phyloP scores from a whole-genome alignment of 2,329 filamentous ascomycete genomes.

The Hortaea sp. region DNA sequence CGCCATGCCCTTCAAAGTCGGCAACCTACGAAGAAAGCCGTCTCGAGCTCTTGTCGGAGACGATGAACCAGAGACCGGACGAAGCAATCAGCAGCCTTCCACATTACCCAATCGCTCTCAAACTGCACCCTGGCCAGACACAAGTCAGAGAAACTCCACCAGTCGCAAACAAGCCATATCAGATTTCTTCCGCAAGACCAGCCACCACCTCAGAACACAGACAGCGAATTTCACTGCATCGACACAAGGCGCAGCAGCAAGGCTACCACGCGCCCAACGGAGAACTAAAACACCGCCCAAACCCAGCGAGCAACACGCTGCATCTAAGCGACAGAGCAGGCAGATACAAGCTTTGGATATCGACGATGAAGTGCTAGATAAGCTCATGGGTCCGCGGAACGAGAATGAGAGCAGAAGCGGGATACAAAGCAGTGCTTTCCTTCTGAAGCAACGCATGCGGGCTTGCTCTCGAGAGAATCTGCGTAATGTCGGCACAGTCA shows the following conservation, averaged over 20 bases:
- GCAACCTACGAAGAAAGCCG: conserved; percentile 4
- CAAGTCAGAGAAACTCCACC: neutral
- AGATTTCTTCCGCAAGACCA: conserved; percentile 9
- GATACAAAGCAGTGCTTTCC: conserved; percentile 8
- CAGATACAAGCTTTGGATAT: conserved; percentile 12
- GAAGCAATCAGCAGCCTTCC: too few species aligned
- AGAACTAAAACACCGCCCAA: neutral
- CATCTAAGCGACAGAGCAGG: conserved; percentile 6
- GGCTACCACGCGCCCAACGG: too few species aligned
- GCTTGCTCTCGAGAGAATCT: conserved; percentile 1
- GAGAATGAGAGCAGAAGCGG: conserved; percentile 3
- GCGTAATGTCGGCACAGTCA: too few species aligned
- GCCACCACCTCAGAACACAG: conserved; percentile 1
- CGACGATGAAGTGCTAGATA: conserved; percentile 13
- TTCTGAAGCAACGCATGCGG: conserved; percentile 12
- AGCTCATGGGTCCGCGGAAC: conserved; percentile 14
- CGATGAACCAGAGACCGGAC: too few species aligned
- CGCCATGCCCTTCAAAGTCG: conserved; percentile 2
- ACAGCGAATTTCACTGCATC: neutral
- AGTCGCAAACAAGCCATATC: conserved; percentile 5
- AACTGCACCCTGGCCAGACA: neutral
- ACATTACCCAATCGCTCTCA: neutral
- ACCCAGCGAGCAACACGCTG: neutral
- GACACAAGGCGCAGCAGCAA: too few species aligned
- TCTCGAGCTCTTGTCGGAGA: too few species aligned